These are phyloP conservation scores for Phyllostachys edulis DNA, from an alignment of 176 grass and related monocot species.

Conservation along the genomic window DNA sequence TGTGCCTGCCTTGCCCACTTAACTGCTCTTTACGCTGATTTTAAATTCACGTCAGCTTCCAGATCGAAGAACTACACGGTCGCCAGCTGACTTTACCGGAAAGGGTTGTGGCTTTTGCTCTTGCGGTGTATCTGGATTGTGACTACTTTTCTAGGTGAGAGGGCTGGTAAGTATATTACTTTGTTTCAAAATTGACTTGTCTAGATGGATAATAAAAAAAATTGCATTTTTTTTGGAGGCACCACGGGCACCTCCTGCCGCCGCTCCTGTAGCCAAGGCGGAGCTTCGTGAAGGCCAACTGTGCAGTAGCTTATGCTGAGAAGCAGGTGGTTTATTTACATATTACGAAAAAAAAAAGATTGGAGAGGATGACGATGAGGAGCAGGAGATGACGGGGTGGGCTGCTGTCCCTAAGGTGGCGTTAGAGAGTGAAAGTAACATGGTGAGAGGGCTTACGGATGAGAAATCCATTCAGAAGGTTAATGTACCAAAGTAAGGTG, in stretches of 20 bases:
- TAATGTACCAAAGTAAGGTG: no score
- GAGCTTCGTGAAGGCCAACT: not conserved
- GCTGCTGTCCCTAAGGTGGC: no score
- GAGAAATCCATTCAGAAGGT: no score
- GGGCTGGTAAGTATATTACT: slow-evolving; percentile 60
- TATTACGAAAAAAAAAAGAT: no score
- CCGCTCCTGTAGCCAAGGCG: no score
- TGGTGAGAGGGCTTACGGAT: no score
- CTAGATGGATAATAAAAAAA: not conserved
- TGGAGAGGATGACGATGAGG: no score
- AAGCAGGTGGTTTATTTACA: not conserved
- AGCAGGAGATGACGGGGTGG: no score
- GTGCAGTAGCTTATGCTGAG: no score
- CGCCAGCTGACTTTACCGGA: slow-evolving; percentile 71
- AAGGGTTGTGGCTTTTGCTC: slow-evolving; percentile 83
- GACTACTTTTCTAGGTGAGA: slow-evolving; percentile 90
- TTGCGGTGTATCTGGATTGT: slow-evolving; percentile 73
- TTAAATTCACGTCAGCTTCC: not conserved
- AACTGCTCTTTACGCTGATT: not conserved
- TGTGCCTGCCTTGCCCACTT: not conserved
- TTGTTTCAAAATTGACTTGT: slow-evolving; percentile 13
- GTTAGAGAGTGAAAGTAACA: no score
- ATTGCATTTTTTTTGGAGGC: no score
- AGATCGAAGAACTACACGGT: slow-evolving; percentile 69
- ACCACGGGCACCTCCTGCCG: no score